Evolutionary conservation across 2,329 filamentous ascomycete species (phyloP).

Genomic region (Neonectria faginata): DNA sequence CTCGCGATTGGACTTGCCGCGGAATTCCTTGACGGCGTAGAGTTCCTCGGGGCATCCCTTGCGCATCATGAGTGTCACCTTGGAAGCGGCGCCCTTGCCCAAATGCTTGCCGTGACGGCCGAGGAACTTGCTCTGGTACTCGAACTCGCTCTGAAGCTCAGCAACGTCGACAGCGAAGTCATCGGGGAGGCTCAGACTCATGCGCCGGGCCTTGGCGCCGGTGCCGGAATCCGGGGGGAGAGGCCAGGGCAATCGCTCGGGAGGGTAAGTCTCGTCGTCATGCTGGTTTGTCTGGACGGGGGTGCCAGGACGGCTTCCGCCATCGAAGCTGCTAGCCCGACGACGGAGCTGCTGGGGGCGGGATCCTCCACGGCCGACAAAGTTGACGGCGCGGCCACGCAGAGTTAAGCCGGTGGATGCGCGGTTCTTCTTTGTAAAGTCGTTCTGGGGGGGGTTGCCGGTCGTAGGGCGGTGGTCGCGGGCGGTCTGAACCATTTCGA

Average conservation of each 20-base stretch:
- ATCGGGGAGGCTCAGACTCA: slow-evolving; percentile 79
- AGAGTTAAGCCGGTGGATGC: slow-evolving; percentile 64
- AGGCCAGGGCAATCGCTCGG: slow-evolving; percentile 65
- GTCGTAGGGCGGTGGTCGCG: slow-evolving; percentile 37
- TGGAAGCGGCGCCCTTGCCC: slow-evolving; percentile 85
- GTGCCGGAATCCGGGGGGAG: slow-evolving; percentile 76
- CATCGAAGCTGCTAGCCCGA: slow-evolving; percentile 64
- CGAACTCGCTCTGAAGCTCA: slow-evolving; percentile 76
- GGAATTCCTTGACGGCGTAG: slow-evolving; percentile 90
- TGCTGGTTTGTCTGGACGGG: slow-evolving; percentile 34
- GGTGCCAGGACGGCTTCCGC: slow-evolving; percentile 45
- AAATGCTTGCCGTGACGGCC: slow-evolving; percentile 80
- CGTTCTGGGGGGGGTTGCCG: slow-evolving; percentile 56
- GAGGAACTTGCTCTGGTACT: slow-evolving; percentile 76
- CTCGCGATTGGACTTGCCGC: slow-evolving; percentile 76
- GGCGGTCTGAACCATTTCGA: slow-evolving; percentile 55
- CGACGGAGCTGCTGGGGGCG: slow-evolving; percentile 44
- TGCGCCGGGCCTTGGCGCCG: slow-evolving; percentile 81
- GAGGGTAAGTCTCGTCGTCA: slow-evolving; percentile 48
- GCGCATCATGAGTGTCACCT: slow-evolving; percentile 82
- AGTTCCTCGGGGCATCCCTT: slow-evolving; percentile 74
- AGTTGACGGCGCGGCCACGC: slow-evolving; percentile 62
- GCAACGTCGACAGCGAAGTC: slow-evolving; percentile 79
- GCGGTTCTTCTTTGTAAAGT: slow-evolving; percentile 64
- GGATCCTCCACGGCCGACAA: slow-evolving; percentile 50